phyloP scores from a whole-genome alignment of 768 basidiomycete genomes.

The Suillus luteus region DNA sequence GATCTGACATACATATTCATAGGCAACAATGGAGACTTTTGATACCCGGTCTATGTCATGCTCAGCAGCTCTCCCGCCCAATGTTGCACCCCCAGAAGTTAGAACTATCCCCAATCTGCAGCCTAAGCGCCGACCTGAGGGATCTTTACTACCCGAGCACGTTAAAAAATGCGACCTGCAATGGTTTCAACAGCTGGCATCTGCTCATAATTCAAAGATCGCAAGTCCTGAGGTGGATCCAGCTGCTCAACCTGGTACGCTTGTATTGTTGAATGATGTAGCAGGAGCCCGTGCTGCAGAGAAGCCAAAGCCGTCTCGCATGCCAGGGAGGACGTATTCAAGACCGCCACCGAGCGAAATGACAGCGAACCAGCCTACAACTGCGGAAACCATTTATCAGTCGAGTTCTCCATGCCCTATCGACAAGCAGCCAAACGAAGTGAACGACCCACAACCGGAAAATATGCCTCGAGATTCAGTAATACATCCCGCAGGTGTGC shows the following conservation, averaged over 20 bases:
- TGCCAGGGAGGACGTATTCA: not conserved
- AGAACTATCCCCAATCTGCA: constrained; percentile 19
- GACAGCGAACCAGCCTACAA: not conserved
- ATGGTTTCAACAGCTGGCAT: constrained; percentile 25
- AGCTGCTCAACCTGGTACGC: not conserved
- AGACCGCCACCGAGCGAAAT: not conserved
- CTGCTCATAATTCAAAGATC: not conserved
- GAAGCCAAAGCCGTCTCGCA: not conserved
- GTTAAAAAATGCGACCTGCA: constrained; percentile 33
- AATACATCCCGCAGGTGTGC: not conserved
- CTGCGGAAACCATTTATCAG: too few species aligned
- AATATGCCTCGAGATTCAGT: not conserved
- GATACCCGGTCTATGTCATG: not conserved
- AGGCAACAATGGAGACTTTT: not conserved
- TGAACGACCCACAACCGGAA: not conserved
- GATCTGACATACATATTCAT: not conserved
- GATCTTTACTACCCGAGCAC: constrained; percentile 23
- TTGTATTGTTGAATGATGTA: not conserved
- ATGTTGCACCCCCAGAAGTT: not conserved
- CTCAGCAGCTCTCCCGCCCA: constrained; percentile 1
- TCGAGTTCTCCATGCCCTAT: not conserved
- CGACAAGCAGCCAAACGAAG: not conserved
- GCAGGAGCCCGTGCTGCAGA: not conserved
- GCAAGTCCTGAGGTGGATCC: not conserved
- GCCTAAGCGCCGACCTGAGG: constrained; percentile 25